These are phyloP conservation scores for Oidium heveae DNA, from an alignment of 2,329 filamentous ascomycete species.

Conservation along the genomic window DNA sequence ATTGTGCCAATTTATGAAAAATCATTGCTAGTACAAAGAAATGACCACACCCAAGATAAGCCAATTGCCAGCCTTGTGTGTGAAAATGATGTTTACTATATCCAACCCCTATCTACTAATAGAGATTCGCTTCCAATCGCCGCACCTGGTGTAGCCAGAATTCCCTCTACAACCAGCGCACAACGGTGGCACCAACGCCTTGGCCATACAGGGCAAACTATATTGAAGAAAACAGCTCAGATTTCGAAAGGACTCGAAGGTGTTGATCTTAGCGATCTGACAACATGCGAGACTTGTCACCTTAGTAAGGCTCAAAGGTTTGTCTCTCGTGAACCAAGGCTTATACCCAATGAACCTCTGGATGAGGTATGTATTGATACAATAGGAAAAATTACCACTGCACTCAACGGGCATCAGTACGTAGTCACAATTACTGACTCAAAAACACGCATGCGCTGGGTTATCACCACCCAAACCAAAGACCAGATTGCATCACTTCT, in stretches of 20 bases:
- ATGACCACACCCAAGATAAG: too few relatives aligned
- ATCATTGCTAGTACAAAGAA: neutral
- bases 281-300: neutral
- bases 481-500: neutral
- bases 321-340: neutral
- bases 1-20: neutral
- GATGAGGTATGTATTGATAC: neutral
- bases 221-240: neutral
- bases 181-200: neutral
- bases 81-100: neutral
- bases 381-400: neutral
- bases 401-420: neutral
- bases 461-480: neutral
- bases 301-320: neutral
- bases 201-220: neutral
- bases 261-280: neutral
- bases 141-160: neutral
- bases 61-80: neutral
- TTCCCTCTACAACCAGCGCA: neutral
- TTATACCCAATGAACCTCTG: neutral
- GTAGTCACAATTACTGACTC: neutral
- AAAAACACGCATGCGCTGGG: neutral
- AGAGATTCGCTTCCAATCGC: neutral
- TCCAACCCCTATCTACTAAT: too few relatives aligned
- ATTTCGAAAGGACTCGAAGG: slow-evolving; percentile 15